Base-by-base conservation (phyloP, 2,329 filamentous ascomycete genomes). In the Xylariaceae sp. region DNA sequence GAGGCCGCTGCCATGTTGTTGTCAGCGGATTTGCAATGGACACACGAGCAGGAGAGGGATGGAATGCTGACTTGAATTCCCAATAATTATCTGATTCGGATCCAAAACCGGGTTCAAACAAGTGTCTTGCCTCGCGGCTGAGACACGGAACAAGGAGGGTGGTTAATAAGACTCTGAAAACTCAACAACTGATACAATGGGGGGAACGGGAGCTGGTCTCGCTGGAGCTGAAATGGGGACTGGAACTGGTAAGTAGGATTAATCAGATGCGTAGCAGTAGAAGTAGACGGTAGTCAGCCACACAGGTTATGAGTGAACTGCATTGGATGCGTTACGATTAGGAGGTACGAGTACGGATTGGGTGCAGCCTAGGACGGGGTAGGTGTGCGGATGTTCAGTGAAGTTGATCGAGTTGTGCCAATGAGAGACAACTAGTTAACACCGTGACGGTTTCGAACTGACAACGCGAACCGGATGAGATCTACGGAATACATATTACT, bases 381-480 rank as follows among this genome's bases (percentile, higher is more conserved):
- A 30, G 23, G 23, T 30, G 5, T 30, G 23, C 23, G 23, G 23
- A 30, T 30, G 23, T 30, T 30, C 23, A 4, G 23, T 30, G 23
- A 30, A 30, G 4, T 30, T 30, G 23, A 30, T 30, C 53, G 15
- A 34, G 50, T 52, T 48, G 61, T 56, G 53, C 61, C 58, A 57
- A 35, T 35, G 11, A 51, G 8, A 15, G 49, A 50, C 47, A 23
- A 13, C 11, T 50, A 10, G 7, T 34, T 30, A 15, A 51, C 2
- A 13, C 10, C 23, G 49, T 35, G 23, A 23, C 35, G 18, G 47
- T 30, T 11, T 49, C 8, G 47, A 30, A 23, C 17, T n/a, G 17
- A 18, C 17, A 30, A 30, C 23, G 23, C 23, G 23, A 30, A 30
- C 23, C 23, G 23, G 23, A 30, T 30, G 23, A 30, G 23, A 8